phyloP scores from a whole-genome alignment of 1,284 basidiomycete genomes.

The Cerioporus squamosus region DNA sequence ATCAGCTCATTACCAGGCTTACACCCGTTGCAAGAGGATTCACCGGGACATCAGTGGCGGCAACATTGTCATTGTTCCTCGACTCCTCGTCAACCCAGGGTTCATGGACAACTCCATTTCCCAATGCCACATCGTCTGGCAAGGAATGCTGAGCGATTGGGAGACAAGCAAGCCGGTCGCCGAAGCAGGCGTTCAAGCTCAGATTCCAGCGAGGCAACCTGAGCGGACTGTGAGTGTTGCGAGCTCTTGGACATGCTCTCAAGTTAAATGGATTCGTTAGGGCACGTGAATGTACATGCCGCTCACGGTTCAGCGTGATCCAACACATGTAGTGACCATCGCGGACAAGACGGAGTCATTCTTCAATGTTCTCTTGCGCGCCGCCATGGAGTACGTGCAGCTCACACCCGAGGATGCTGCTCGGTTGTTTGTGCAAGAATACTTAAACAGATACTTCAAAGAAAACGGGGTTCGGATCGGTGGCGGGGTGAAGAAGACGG shows the following conservation, averaged over 20 bases:
- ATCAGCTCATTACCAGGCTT: too few relatives aligned
- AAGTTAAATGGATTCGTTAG: not conserved
- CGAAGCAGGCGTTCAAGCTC: not conserved
- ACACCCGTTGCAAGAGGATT: too few relatives aligned
- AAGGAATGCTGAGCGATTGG: not conserved
- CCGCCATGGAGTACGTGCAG: not conserved
- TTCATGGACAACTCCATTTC: not conserved
- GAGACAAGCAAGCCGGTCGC: not conserved
- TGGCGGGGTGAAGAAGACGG: not conserved
- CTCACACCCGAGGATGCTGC: not conserved
- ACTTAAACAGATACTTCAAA: not conserved
- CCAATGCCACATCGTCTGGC: not conserved
- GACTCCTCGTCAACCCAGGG: not conserved
- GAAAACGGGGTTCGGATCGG: not conserved
- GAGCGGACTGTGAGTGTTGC: not conserved
- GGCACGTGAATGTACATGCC: not conserved
- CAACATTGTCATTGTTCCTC: too few relatives aligned
- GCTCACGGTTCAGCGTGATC: not conserved
- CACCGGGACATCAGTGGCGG: too few relatives aligned
- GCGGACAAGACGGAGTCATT: not conserved
- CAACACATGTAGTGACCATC: not conserved
- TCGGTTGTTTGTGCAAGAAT: not conserved
- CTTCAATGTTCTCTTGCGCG: not conserved
- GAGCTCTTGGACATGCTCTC: not conserved
- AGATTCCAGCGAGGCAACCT: not conserved